Conservation (phyloP, 2,329 filamentous ascomycete species). For the Fusarium subtropicale region DNA sequence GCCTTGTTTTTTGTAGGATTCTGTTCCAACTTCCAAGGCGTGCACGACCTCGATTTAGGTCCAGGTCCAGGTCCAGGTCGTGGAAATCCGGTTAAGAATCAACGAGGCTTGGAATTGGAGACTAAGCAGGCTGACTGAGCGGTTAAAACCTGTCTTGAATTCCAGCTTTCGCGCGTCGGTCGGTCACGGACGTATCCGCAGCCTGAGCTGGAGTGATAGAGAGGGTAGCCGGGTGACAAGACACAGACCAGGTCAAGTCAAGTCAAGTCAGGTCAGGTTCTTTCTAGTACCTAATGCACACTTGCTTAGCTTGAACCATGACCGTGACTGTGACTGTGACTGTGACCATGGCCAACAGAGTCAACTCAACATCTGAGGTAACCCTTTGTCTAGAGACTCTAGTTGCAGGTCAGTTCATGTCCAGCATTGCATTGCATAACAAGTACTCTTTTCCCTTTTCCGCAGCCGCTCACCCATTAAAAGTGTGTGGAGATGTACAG, state of each 20-base stretch:
- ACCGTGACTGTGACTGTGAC: background rate
- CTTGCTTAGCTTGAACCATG: background rate
- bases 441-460: conserved; percentile 15
- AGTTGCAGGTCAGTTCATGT: conserved; percentile 6
- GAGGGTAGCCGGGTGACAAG: conserved; percentile 5
- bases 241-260: background rate
- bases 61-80: background rate
- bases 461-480: background rate
- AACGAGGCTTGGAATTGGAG: conserved; percentile 4
- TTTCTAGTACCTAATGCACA: background rate
- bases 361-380: background rate
- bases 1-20: conserved; percentile 5
- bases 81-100: conserved; percentile 18
- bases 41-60: conserved; percentile 13
- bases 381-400: background rate
- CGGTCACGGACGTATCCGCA: conserved; percentile 25
- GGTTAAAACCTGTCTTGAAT: conserved; percentile 11
- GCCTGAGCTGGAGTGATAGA: background rate
- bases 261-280: background rate
- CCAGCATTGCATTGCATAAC: conserved; percentile 21
- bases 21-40: conserved; percentile 5
- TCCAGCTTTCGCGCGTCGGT: conserved; percentile 20
- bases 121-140: conserved; percentile 14
- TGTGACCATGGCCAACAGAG: background rate
- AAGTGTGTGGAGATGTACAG: conserved; percentile 31